Evolutionary conservation across 2,329 filamentous ascomycete species (phyloP), one percentile per base, ranked within the genome.

Genomic region (Teratosphaeria nubilosa): DNA sequence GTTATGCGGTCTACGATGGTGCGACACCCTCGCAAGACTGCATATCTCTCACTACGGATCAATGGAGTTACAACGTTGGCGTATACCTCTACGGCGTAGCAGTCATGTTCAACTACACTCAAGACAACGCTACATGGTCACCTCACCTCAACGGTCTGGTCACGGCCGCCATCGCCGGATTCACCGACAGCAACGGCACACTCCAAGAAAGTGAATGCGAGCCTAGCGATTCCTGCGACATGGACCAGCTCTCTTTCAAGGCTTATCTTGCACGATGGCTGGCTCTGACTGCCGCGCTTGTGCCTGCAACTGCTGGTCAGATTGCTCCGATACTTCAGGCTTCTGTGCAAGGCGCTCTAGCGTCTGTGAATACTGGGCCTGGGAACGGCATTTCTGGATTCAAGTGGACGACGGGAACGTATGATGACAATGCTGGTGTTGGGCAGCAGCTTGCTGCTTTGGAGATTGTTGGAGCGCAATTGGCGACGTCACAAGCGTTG

Each of bases 381-480:
- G 24, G 25, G 5, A 67, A 78, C 27, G 71, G 75, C 27, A 72
- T 73, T 5, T 73, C 70, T 50, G 75, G 75, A 1, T 71, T 68
- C 54, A 65, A 68, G 7, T 77, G 75, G 75, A 74, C 67, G 55
- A 66, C 30, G 16, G 70, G 64, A 4, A 73, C 72, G 59, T 74
- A 72, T 58, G 79, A 81, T 64, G 73, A 76, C 2, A 70, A 67
- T 2, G 64, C 68, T 9, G 80, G 80, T 5, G 79, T 81, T 0
- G 80, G 80, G 3, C 76, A 82, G 66, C 76, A 81, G 68, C 80
- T 83, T 77, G 76, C 75, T 41, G 80, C 78, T 0, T 71, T 83
- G 4, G 78, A 77, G 52, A 73, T 77, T 48, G 75, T 83, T 55
- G 67, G 73, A 53, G 73, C 73, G 24, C 66, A 74, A 45, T 67